These are phyloP conservation scores for Lactuca saligna DNA, from an alignment of 129 eudicot genomes.

Conservation along the genomic window DNA sequence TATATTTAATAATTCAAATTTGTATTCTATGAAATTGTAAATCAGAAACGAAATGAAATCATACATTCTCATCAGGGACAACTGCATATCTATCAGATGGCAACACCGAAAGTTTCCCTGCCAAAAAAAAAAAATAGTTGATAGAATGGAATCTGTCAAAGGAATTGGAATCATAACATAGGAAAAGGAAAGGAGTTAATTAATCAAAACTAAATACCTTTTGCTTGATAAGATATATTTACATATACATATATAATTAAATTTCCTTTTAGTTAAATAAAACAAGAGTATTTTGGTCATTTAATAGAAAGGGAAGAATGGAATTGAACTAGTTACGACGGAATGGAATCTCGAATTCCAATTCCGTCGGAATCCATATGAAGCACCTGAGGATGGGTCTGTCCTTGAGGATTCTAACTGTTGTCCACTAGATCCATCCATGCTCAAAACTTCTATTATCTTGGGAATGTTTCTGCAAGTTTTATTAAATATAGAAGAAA, in stretches of 20 bases:
- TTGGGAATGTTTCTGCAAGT: slow-evolving; percentile 68
- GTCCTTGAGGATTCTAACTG: slow-evolving; percentile 68
- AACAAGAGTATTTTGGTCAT: too few relatives aligned
- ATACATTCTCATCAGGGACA: slow-evolving; percentile 73
- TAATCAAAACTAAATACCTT: too few relatives aligned
- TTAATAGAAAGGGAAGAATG: too few relatives aligned
- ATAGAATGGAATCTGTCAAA: neutral
- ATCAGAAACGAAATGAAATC: slow-evolving; percentile 1
- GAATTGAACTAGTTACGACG: neutral
- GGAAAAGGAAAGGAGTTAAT: too few relatives aligned
- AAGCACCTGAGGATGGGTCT: slow-evolving; percentile 63
- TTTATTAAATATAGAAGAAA: neutral
- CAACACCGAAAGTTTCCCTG: slow-evolving; percentile 68
- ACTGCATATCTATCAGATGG: slow-evolving; percentile 89
- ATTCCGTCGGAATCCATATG: neutral
- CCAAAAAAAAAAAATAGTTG: slow-evolving; percentile 2
- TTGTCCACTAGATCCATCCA: slow-evolving; percentile 84
- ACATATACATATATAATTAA: too few relatives aligned
- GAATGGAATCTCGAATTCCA: neutral
- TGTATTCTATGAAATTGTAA: neutral
- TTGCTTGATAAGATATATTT: too few relatives aligned
- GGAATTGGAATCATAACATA: neutral
- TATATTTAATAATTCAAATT: neutral
- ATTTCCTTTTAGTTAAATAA: too few relatives aligned
- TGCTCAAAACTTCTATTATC: slow-evolving; percentile 76